phyloP scores from a whole-genome alignment of 371 early-diverging fungal genomes.

The Rhizopus sp. region DNA sequence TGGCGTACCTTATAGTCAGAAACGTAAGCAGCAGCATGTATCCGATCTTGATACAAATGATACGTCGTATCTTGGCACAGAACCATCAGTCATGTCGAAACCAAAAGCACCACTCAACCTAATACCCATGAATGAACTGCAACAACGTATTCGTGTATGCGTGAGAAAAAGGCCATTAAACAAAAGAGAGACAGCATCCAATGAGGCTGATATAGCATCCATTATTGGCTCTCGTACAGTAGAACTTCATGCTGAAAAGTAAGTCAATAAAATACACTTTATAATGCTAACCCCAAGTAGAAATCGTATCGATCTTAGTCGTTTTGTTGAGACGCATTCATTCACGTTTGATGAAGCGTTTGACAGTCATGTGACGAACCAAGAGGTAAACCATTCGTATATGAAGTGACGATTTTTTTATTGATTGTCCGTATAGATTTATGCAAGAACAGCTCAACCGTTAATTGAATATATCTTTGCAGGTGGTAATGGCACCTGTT shows the following conservation, averaged over 20 bases:
- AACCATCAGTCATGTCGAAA: constrained; percentile 6
- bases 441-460: constrained; percentile 82
- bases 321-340: constrained; percentile 90
- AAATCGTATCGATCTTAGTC: constrained; percentile 92
- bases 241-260: constrained; percentile 89
- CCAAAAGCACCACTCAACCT: background rate
- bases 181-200: constrained; percentile 71
- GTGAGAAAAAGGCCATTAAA: constrained; percentile 95
- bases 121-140: constrained; percentile 40
- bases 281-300: constrained; percentile 34
- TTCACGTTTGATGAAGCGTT: constrained; percentile 98
- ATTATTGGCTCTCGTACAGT: constrained; percentile 69
- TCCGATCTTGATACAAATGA: background rate
- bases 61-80: constrained; percentile 2
- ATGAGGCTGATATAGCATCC: constrained; percentile 83
- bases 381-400: constrained; percentile 53
- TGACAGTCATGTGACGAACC: constrained; percentile 78
- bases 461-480: constrained; percentile 88
- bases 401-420: background rate
- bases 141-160: constrained; percentile 92
- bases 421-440: constrained; percentile 33
- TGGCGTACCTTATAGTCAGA: constrained; percentile 36
- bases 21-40: background rate
- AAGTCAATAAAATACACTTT: constrained; percentile 21
- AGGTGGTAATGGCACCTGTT: constrained; percentile 95